phyloP scores from a whole-genome alignment of 192 early-diverging fungal species.

The Backusella mclennaniae region DNA sequence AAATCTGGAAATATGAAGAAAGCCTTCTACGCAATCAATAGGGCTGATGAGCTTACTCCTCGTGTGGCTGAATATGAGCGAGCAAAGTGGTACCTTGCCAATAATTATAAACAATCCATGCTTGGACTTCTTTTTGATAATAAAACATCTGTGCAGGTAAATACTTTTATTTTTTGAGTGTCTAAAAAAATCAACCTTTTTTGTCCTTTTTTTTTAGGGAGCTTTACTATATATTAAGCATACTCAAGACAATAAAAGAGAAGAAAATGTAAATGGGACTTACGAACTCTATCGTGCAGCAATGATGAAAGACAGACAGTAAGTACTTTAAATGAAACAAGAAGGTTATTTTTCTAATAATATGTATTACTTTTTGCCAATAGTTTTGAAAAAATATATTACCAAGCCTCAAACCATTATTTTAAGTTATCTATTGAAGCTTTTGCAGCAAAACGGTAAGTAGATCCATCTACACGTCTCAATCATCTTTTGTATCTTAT shows the following conservation, averaged over 20 bases:
- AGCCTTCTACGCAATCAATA: background rate
- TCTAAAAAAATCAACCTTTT: constrained; percentile 14
- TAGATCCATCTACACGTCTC: background rate
- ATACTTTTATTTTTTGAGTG: constrained; percentile 37
- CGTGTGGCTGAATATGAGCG: background rate
- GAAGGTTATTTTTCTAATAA: background rate
- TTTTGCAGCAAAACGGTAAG: background rate
- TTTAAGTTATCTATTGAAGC: background rate
- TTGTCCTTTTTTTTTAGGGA: background rate
- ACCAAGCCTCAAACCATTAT: background rate
- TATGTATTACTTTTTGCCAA: background rate
- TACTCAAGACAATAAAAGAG: background rate
- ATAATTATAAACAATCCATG: background rate
- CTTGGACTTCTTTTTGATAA: background rate
- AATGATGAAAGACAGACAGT: background rate
- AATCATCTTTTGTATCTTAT: background rate
- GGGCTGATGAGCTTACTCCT: background rate
- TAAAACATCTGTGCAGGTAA: background rate
- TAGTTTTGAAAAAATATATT: background rate
- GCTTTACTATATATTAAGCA: background rate
- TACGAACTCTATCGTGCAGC: background rate
- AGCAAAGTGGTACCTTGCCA: constrained; percentile 3
- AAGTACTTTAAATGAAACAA: background rate
- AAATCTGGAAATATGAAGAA: background rate
- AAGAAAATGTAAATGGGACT: background rate